Percentiles rank a stretch among this genome's conserved stretches.
These are phyloP conservation scores for Tolypocladium pustulatum DNA, from an alignment of 2,329 filamentous ascomycete genomes.

Conservation along the genomic window DNA sequence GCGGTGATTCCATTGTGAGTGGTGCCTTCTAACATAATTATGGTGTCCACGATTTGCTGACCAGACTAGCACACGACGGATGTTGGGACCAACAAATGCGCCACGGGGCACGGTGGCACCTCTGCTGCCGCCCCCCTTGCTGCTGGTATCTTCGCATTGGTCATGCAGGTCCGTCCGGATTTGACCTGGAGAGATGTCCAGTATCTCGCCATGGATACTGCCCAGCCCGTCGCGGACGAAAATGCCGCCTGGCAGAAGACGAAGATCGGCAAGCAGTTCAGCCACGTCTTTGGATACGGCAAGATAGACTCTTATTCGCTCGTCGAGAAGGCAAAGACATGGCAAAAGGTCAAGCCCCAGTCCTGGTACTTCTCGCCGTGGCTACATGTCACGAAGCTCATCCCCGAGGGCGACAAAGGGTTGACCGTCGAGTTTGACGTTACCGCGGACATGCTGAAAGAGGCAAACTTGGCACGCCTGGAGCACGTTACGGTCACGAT, in stretches of 20 bases:
- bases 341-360: conserved; percentile 86
- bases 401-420: conserved; percentile 77
- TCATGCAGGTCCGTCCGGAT: conserved; percentile 74
- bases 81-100: conserved; percentile 74
- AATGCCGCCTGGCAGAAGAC: conserved; percentile 72
- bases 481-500: conserved; percentile 97
- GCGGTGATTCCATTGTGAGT: conserved; percentile 68
- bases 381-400: conserved; percentile 76
- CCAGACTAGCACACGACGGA: conserved; percentile 72
- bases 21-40: not conserved
- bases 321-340: conserved; percentile 76
- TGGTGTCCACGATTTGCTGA: not conserved
- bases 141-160: conserved; percentile 83
- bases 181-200: conserved; percentile 92
- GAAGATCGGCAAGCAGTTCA: conserved; percentile 73
- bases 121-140: conserved; percentile 91
- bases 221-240: conserved; percentile 64
- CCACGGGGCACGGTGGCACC: conserved; percentile 77
- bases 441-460: conserved; percentile 66
- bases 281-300: conserved; percentile 90
- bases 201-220: conserved; percentile 77
- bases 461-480: conserved; percentile 73
- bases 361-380: conserved; percentile 91
- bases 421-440: conserved; percentile 73
- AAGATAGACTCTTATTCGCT: conserved; percentile 84